Evolutionary conservation across 1,139 yeast species (phyloP), one percentile per base, ranked within the genome.

Genomic region (Blastobotrys aristatus): DNA sequence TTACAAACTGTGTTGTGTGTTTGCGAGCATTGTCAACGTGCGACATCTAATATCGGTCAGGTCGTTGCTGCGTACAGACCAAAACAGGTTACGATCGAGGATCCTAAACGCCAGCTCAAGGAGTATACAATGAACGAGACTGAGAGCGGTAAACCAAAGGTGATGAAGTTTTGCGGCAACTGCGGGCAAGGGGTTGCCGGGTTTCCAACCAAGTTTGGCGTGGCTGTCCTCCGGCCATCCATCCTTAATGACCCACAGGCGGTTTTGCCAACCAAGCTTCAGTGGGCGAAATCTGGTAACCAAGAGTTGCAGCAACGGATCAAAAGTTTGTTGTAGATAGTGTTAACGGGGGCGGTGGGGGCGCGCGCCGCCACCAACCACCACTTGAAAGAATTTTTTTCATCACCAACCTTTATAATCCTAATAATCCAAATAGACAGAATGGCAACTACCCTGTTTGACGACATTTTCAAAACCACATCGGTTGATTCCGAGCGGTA

Each of bases 401-500:
- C 27, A 24, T 24, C 27, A 24, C 27, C 27, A 24, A 24, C 5
- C 5, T n/a, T n/a, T n/a, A n/a, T n/a, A n/a, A n/a, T n/a, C n/a
- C n/a, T n/a, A n/a, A n/a, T n/a, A n/a, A n/a, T n/a, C n/a, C n/a
- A n/a, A n/a, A n/a, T n/a, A 31, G 8, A 14, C 37, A 43, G 17
- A 31, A 57, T 55, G 59, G 50, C 58, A 18, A 43, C 85, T 55
- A 84, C 94, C 41, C 77, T 94, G 55, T 92, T 94, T 65, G 97
- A 92, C 69, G 98, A 92, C 70, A 82, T 89, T 69, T 92, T 94
- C 73, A 80, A 81, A 56, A 83, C 92, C 63, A 84, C 84, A 54
- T 80, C 92, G 41, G 83, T 87, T 46, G 98, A 92, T 66, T 71
- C 84, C 31, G 96, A 90, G 47, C 80, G 96, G 63, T 92, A 94